Evolutionary conservation across 2,329 filamentous ascomycete species (phyloP).

Genomic region (Fusarium paranaense): DNA sequence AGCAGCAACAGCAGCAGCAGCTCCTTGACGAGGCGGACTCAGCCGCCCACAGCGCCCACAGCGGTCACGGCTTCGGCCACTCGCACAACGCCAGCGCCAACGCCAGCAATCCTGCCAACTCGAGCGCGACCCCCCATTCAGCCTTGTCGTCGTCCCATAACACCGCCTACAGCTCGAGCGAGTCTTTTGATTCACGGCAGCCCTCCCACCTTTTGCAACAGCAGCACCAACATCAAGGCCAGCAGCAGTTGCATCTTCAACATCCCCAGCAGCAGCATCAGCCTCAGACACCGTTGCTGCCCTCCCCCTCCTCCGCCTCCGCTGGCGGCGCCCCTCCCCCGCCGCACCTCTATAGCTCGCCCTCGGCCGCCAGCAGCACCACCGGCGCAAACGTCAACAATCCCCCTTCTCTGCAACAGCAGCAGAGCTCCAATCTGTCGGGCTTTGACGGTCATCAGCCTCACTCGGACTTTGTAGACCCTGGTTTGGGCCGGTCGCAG

Average conservation of each 20-base stretch:
- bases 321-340: constrained; percentile 40
- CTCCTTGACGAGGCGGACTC: constrained; percentile 45
- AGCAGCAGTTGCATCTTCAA: constrained; percentile 40
- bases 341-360: constrained; percentile 48
- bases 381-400: constrained; percentile 39
- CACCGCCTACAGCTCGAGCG: constrained; percentile 59
- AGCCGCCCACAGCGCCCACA: constrained; percentile 42
- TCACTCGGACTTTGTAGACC: constrained; percentile 59
- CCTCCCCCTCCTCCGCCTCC: constrained; percentile 32
- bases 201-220: constrained; percentile 43
- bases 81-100: constrained; percentile 22
- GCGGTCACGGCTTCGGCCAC: constrained; percentile 26
- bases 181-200: constrained; percentile 56
- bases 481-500: constrained; percentile 60
- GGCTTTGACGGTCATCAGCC: constrained; percentile 52
- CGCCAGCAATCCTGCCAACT: constrained; percentile 39
- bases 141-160: constrained; percentile 55
- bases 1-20: constrained; percentile 38
- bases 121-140: constrained; percentile 53
- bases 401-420: constrained; percentile 47
- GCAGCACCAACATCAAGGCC: constrained; percentile 46
- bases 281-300: constrained; percentile 33
- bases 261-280: constrained; percentile 38
- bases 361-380: constrained; percentile 41
- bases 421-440: constrained; percentile 42